Evolutionary conservation across 2,329 filamentous ascomycete species (phyloP), one percentile per base, ranked within the genome.

Genomic region (Monosporascus sp.): DNA sequence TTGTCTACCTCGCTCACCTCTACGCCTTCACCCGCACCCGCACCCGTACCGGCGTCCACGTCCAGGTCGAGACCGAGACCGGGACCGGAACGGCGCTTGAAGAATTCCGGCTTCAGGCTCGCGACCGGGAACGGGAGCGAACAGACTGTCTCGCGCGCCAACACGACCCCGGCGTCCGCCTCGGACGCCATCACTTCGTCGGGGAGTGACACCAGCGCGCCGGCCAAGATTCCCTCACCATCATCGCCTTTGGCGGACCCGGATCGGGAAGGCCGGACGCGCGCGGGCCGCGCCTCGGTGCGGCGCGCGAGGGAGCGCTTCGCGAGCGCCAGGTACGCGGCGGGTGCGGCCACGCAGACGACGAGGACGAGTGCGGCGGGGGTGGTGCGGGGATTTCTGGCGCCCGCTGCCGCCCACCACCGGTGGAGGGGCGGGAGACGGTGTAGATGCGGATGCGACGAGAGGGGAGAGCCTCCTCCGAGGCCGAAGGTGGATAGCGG

Each of bases 81-180:
- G 31, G 9, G 31, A 14, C 31, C 31, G 31, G 31, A 2, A 11
- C 31, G 31, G 31, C 31, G 31, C 31, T 11, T 34, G 9, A 34
- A 9, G 31, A 50, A 50, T 19, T 16, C 52, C 49, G 26, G 49
- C 6, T 6, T 55, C 5, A 64, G 50, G 0, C 26, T 41, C 3
- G 24, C 7, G 20, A 61, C 24, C 5, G 52, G 50, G 7, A 64
- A 27, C 1, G 52, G 45, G 9, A 43, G 49, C 1, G 64, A 65
- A 3, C 56, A 41, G 27, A 66, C 51, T 49, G 60, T 53, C 44
- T 65, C 62, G 11, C 54, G 48, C 14, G 58, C 58, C 4, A 64
- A 31, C 50, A 64, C 54, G 50, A 34, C 1, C 31, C 31, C 31
- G 31, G 31, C 31, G 31, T 14, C 31, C 31, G 31, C 31, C 5